These are phyloP conservation scores for Pythium phragmiticola DNA, from an alignment of 352 stramenopile genomes.

Conservation along the genomic window DNA sequence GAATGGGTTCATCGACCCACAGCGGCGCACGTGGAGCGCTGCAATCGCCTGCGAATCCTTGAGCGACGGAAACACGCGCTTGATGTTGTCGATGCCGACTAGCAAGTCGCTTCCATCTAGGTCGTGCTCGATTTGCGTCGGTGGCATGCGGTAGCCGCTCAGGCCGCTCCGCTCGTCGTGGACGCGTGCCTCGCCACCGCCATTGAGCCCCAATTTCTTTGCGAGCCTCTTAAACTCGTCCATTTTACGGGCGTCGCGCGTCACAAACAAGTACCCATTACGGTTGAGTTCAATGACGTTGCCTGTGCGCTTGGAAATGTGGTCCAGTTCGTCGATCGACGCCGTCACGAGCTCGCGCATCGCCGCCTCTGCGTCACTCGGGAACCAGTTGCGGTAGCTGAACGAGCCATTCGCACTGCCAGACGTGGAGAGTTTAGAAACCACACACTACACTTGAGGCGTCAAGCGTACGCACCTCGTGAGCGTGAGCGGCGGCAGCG, in stretches of 20 bases:
- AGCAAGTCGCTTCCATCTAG: constrained; percentile 68
- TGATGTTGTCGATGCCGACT: constrained; percentile 61
- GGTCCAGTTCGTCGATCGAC: constrained; percentile 75
- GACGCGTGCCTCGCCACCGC: constrained; percentile 50
- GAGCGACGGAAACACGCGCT: constrained; percentile 54
- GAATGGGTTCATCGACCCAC: constrained; percentile 67
- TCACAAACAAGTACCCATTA: constrained; percentile 82
- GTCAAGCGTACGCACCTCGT: constrained; percentile 37
- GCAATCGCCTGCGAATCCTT: constrained; percentile 53
- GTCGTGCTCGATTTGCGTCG: constrained; percentile 49
- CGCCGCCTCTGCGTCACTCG: constrained; percentile 57
- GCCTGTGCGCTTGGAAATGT: constrained; percentile 54
- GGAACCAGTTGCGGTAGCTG: constrained; percentile 85
- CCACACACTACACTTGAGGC: background rate
- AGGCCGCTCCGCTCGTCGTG: constrained; percentile 41
- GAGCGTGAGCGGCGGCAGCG: constrained; percentile 58
- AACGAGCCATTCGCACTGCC: constrained; percentile 71
- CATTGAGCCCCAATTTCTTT: constrained; percentile 46
- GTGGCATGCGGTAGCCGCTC: constrained; percentile 44
- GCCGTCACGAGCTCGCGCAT: constrained; percentile 70
- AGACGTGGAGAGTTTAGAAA: background rate
- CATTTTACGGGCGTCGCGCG: constrained; percentile 46
- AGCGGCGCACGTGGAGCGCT: constrained; percentile 68
- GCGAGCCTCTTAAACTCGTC: constrained; percentile 48
- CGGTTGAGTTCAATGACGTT: constrained; percentile 73